Evolutionary conservation across 2,329 filamentous ascomycete genomes (phyloP).

Genomic region (Neopestalotiopsis sp.): DNA sequence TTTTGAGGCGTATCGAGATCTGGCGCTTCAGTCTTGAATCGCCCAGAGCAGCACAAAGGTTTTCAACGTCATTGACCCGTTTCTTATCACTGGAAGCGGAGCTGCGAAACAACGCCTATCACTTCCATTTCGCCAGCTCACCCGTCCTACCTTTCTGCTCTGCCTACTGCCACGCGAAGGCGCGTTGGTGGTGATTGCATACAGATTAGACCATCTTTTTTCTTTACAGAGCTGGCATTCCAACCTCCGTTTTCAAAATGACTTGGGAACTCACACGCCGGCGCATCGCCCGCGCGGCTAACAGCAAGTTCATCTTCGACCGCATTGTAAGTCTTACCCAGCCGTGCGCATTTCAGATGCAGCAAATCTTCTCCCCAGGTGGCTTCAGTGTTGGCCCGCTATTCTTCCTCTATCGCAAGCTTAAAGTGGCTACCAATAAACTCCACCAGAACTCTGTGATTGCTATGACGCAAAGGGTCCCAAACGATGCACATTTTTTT

Average conservation of each 20-base stretch:
- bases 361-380: not conserved
- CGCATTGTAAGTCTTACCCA: conserved; percentile 65
- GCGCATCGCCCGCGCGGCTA: conserved; percentile 68
- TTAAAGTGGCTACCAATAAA: not conserved
- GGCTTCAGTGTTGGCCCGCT: not conserved
- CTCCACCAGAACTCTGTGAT: not conserved
- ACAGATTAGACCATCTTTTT: not conserved
- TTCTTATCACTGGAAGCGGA: not conserved
- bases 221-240: not conserved
- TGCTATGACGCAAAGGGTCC: not conserved
- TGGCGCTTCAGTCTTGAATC: not conserved
- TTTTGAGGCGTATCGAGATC: not conserved
- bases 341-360: not conserved
- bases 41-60: not conserved
- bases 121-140: not conserved
- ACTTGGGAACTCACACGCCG: conserved; percentile 63
- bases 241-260: conserved; percentile 45
- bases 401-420: conserved; percentile 1
- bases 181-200: not conserved
- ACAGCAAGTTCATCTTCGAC: conserved; percentile 75
- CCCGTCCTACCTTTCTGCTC: not conserved
- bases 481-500: conserved; percentile 1
- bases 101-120: not conserved
- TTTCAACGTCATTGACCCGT: not conserved
- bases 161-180: not conserved